Conservation (phyloP, 2,329 filamentous ascomycete genomes). For the Fusarium temperatum region DNA sequence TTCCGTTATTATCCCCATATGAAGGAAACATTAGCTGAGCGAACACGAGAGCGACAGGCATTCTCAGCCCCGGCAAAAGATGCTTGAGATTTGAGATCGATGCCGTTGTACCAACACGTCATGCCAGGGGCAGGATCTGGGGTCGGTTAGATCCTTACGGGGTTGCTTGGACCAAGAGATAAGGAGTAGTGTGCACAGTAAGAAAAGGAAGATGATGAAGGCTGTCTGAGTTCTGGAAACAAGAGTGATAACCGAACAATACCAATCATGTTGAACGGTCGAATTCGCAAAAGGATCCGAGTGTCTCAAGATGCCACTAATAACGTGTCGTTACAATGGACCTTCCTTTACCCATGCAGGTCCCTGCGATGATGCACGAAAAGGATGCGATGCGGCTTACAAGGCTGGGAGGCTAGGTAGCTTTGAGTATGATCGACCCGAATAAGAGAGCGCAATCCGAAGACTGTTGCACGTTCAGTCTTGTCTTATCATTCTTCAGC, state of each 20-base stretch:
- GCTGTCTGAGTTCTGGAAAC: neutral
- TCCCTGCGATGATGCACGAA: neutral
- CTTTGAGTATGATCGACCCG: constrained; percentile 17
- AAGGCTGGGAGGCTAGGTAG: neutral
- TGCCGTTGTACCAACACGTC: constrained; percentile 1
- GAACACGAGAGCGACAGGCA: constrained; percentile 30
- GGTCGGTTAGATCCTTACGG: constrained; percentile 8
- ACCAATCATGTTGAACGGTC: neutral
- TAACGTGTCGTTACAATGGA: constrained; percentile 15
- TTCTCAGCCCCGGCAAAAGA: constrained; percentile 6
- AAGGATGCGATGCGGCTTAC: constrained; percentile 23
- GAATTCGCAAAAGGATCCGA: neutral
- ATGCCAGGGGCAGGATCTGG: constrained; percentile 7
- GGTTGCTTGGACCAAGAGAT: constrained; percentile 3
- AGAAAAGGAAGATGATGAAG: neutral
- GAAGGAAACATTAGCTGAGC: neutral
- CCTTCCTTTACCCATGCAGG: constrained; percentile 1
- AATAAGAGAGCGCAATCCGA: constrained; percentile 26
- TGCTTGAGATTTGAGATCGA: constrained; percentile 17
- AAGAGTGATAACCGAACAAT: neutral
- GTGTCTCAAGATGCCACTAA: constrained; percentile 7
- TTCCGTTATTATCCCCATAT: neutral
- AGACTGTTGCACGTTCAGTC: neutral
- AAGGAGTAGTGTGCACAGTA: neutral
- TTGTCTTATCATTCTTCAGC: constrained; percentile 9